Conservation (phyloP, 2,329 filamentous ascomycete species). For the Pseudogymnoascus sp. region DNA sequence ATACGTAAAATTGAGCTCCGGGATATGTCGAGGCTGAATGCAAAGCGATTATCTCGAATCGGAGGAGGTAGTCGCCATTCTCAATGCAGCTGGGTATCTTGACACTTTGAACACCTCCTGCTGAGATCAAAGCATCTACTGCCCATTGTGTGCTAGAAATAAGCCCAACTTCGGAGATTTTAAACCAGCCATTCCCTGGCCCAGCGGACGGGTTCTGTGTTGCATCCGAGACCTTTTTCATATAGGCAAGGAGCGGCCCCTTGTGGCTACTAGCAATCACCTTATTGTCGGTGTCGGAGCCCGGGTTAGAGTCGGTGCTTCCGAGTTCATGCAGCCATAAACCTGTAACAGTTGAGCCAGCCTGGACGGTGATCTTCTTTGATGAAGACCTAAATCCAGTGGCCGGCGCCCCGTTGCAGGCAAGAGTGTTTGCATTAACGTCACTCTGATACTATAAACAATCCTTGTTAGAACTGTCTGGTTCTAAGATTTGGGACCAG, state of each 20-base stretch:
- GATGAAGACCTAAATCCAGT: slow-evolving; percentile 1
- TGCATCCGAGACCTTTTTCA: slow-evolving; percentile 38
- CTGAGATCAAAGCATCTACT: slow-evolving; percentile 17
- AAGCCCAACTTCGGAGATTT: slow-evolving; percentile 37
- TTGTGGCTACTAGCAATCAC: slow-evolving; percentile 39
- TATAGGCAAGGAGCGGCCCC: slow-evolving; percentile 36
- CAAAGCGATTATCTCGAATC: slow-evolving; percentile 40
- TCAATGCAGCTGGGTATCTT: slow-evolving; percentile 42
- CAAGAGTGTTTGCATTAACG: neutral
- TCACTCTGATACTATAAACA: neutral
- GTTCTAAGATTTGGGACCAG: no score
- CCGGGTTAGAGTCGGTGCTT: neutral
- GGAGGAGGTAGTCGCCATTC: slow-evolving; percentile 47
- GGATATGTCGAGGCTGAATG: slow-evolving; percentile 32
- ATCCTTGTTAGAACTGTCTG: neutral
- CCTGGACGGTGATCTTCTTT: neutral
- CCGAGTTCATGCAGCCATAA: neutral
- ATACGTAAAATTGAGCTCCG: slow-evolving; percentile 26
- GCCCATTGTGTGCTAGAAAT: slow-evolving; percentile 19
- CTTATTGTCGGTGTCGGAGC: neutral
- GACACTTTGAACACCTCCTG: slow-evolving; percentile 33
- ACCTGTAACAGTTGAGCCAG: neutral
- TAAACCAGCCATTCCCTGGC: slow-evolving; percentile 28
- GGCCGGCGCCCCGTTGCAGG: neutral
- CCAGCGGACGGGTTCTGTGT: slow-evolving; percentile 21